Base-by-base conservation (phyloP, 2,329 filamentous ascomycete species). In the Metarhizium guizhouense region DNA sequence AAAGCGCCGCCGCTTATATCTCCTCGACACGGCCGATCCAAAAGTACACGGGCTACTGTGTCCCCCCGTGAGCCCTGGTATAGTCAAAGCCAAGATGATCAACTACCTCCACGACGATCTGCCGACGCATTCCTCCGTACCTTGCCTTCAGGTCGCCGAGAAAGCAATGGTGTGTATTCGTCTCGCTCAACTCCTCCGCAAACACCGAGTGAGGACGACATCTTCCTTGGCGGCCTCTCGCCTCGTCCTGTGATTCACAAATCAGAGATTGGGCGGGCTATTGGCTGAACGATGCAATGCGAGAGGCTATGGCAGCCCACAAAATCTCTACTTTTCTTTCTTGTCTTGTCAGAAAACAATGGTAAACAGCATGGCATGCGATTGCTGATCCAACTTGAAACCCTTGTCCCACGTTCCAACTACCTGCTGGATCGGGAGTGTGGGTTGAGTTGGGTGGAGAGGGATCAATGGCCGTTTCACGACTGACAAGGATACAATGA, bases 1-100 rank as follows among this genome's bases (percentile, higher is more conserved):
- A 83, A 76, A 65, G 76, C 80, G 11, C 76, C 79, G 14, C 72
- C 75, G 3, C 80, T 79, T 4, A 76, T 67, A 84, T 4, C 76
- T 77, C 65, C 66, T 29, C 70, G 68, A 13, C 69, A 71, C 54
- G 60, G 60, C 45, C 75, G 77, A 50, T 68, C 73, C 18, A 72
- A 75, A 49, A 74, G 72, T 57, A 75, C 74, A 11, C 70, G 78
- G 80, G 77, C 64, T 76, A 73, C 62, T 63, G 67, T 54, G 75
- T 74, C 62, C 62, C 47, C 72, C 29, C 55, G 52, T 11, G 75
- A 76, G 48, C 64, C 66, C 53, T 75, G 70, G 73, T 70, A 70
- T 54, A 68, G 70, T 38, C 64, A 69, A 40, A 57, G 66, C 5
- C 66, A 69, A 4, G 72, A 75, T 47, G 59, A 57, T 38, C 61